phyloP scores from a whole-genome alignment of 371 early-diverging fungal genomes.

The Smittium mucronatum region DNA sequence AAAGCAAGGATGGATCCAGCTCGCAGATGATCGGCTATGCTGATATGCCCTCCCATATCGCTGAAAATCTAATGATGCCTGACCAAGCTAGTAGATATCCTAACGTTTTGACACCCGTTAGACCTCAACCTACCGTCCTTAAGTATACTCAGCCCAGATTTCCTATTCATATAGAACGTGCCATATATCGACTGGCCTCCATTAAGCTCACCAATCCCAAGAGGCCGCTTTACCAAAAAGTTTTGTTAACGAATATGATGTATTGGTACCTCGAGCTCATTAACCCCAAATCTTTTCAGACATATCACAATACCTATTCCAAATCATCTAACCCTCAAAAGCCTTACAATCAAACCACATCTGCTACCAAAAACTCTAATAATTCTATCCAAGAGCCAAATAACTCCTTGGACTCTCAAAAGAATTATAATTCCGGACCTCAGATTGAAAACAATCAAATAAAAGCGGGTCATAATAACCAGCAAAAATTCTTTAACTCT shows the following conservation, averaged over 20 bases:
- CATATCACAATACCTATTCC: neutral
- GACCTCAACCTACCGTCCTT: conserved; percentile 34
- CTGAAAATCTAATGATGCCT: neutral
- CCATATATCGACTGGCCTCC: conserved; percentile 82
- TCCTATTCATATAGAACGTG: conserved; percentile 74
- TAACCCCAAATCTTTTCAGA: conserved; percentile 32
- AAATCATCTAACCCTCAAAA: neutral
- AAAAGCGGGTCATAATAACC: neutral
- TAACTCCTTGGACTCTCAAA: neutral
- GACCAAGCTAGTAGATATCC: conserved; percentile 13
- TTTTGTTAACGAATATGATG: conserved; percentile 89
- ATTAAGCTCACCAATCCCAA: conserved; percentile 81
- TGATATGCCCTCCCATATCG: neutral
- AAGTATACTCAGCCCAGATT: conserved; percentile 41
- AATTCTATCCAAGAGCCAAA: neutral
- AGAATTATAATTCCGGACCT: neutral
- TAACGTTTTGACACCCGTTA: conserved; percentile 32
- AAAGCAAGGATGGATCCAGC: neutral
- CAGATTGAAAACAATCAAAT: neutral
- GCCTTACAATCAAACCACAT: neutral
- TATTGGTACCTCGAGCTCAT: conserved; percentile 70
- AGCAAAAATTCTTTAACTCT: neutral
- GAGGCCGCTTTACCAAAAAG: conserved; percentile 80
- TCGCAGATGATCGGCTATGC: neutral
- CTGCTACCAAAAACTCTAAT: neutral